Evolutionary conservation across 2,329 filamentous ascomycete species (phyloP), one percentile per base, ranked within the genome.

Genomic region (Fusarium verticillioides): DNA sequence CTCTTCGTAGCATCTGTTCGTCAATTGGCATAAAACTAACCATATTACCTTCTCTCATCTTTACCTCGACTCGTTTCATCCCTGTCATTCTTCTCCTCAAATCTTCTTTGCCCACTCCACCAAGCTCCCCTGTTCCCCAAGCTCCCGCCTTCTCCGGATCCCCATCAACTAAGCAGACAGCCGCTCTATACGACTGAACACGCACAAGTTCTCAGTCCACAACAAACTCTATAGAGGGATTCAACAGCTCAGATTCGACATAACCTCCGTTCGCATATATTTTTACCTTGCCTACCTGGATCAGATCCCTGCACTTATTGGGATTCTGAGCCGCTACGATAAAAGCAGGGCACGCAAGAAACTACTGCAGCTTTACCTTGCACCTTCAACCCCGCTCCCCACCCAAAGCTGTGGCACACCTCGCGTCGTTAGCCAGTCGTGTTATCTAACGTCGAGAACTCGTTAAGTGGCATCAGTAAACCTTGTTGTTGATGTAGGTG

Each of bases 361-460:
- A 69, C 70, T 73, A 74, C 76, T 77, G 64, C 70, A 69, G 63
- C 69, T 66, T 70, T 64, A 74, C 75, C 75, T 77, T 76, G 70
- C 63, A 67, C 58, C 63, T 59, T 44, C 44, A 65, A 74, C 76
- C 76, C 76, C 76, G 75, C 76, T 72, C 73, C 76, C 76, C 76
- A 78, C 76, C 66, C 60, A 50, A 70, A 73, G 62, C 53, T 73
- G 67, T 75, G 62, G 70, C 68, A 68, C 74, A 70, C 69, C 69
- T 72, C 59, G 66, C 76, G 65, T 76, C 54, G 62, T 61, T 70
- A 69, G 60, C 66, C 72, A 77, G 70, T 77, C 74, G 69, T 63
- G 72, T 76, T 76, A 78, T 78, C 76, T 78, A 73, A 76, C 75
- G 75, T 75, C 76, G 60, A 69, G 66, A 42, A 58, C 72, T 74